Percentiles rank a stretch among this genome's conserved stretches.
These are phyloP conservation scores for Chondrus crispus DNA, from an alignment of 23 red algal genomes.

Conservation along the genomic window DNA sequence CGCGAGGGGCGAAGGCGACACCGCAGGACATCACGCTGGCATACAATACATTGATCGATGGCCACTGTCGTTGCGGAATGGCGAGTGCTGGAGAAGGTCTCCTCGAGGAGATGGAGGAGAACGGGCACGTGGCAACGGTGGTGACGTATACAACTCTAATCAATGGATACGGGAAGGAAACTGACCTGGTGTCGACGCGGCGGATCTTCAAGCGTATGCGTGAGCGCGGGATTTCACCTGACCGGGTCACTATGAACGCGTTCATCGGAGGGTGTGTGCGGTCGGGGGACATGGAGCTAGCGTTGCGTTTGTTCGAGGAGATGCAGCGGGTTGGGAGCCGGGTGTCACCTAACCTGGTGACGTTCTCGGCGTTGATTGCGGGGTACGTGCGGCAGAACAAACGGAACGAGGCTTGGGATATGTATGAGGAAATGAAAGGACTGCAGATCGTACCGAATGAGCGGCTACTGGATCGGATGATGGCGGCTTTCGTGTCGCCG, in stretches of 20 bases:
- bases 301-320: not conserved
- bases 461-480: not conserved
- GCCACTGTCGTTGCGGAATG: not conserved
- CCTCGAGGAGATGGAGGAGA: not conserved
- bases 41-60: constrained; percentile 3
- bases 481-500: not conserved
- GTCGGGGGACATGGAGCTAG: not conserved
- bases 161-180: not conserved
- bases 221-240: not conserved
- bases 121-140: not conserved
- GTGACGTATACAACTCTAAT: not conserved
- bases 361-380: constrained; percentile 1
- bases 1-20: not conserved
- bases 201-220: not conserved
- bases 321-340: not conserved
- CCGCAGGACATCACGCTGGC: not conserved
- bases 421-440: constrained; percentile 18
- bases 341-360: not conserved
- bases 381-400: not conserved
- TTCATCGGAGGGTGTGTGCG: not conserved
- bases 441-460: not conserved
- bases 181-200: not conserved
- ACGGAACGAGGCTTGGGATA: constrained; percentile 1
- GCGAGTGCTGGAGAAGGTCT: not conserved
- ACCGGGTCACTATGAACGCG: constrained; percentile 12